These are phyloP conservation scores for Acorus calamus DNA, from an alignment of 106 monocot species.

Conservation along the genomic window DNA sequence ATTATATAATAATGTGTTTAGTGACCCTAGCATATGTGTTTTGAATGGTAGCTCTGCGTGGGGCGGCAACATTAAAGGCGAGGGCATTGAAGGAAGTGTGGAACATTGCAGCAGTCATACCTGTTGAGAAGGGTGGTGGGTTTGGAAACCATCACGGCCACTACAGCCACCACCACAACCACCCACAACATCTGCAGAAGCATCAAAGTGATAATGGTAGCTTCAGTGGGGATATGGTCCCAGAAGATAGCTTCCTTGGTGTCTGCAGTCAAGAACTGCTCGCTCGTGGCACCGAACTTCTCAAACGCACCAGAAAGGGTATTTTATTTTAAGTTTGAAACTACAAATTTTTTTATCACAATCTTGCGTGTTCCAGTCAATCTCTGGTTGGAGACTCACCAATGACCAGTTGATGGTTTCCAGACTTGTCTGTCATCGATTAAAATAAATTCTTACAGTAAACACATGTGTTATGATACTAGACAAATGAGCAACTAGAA, in stretches of 20 bases:
- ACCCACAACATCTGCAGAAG: not conserved
- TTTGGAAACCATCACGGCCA: slow-evolving; percentile 7
- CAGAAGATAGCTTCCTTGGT: slow-evolving; percentile 51
- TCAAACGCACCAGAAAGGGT: slow-evolving; percentile 95
- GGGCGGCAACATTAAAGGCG: slow-evolving; percentile 81
- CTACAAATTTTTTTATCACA: not conserved
- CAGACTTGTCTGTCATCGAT: too few species aligned
- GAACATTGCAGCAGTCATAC: slow-evolving; percentile 92
- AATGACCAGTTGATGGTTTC: too few species aligned
- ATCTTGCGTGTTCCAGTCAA: not conserved
- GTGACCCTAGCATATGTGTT: not conserved
- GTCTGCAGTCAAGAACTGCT: slow-evolving; percentile 76
- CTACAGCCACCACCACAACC: slow-evolving; percentile 1
- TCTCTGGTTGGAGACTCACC: too few species aligned
- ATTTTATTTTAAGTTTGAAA: not conserved
- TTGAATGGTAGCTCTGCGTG: slow-evolving; percentile 52
- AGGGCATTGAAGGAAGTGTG: slow-evolving; percentile 90
- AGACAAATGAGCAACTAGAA: too few species aligned
- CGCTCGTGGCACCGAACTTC: slow-evolving; percentile 70
- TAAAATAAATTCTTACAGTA: too few species aligned
- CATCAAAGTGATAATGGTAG: slow-evolving; percentile 10
- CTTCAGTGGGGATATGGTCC: slow-evolving; percentile 35
- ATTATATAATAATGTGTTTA: too few species aligned
- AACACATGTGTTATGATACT: too few species aligned
- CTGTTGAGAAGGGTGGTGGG: slow-evolving; percentile 62